phyloP scores from a whole-genome alignment of 2,329 filamentous ascomycete genomes.

The Trichoderma guizhouense region DNA sequence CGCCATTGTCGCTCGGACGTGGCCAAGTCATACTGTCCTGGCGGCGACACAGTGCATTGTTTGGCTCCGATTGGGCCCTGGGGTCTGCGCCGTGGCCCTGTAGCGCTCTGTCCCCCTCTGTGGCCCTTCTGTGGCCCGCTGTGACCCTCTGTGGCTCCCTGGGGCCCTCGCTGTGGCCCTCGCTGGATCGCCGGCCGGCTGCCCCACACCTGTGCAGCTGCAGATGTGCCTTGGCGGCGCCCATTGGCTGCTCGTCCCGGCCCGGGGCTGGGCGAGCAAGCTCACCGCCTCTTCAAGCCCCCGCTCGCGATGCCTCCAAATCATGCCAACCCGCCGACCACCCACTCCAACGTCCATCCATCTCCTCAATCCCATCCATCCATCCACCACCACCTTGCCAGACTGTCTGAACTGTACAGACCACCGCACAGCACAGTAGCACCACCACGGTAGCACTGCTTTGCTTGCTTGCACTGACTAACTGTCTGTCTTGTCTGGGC shows the following conservation, averaged over 20 bases:
- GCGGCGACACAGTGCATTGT: slow-evolving; percentile 11
- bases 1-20: slow-evolving; percentile 4
- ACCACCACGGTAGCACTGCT: not conserved
- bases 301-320: slow-evolving; percentile 22
- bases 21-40: not conserved
- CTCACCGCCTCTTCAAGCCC: slow-evolving; percentile 39
- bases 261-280: slow-evolving; percentile 30
- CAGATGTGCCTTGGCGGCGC: slow-evolving; percentile 30
- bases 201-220: slow-evolving; percentile 30
- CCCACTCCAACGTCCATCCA: slow-evolving; percentile 10
- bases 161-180: slow-evolving; percentile 18
- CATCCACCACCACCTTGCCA: not conserved
- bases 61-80: slow-evolving; percentile 11
- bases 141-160: slow-evolving; percentile 21
- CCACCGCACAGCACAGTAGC: not conserved
- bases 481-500: not conserved
- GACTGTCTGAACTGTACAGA: not conserved
- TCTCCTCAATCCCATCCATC: not conserved
- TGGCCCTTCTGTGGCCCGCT: slow-evolving; percentile 5
- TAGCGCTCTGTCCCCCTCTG: slow-evolving; percentile 7
- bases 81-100: slow-evolving; percentile 4
- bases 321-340: slow-evolving; percentile 17
- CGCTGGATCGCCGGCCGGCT: slow-evolving; percentile 26
- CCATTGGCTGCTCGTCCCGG: slow-evolving; percentile 36
- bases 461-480: not conserved